A percentile compares a stretch with the other conserved stretches of the same genome.
These are phyloP conservation scores for Sanghuangporus weigelae DNA, from an alignment of 1,284 basidiomycete species.

Conservation along the genomic window DNA sequence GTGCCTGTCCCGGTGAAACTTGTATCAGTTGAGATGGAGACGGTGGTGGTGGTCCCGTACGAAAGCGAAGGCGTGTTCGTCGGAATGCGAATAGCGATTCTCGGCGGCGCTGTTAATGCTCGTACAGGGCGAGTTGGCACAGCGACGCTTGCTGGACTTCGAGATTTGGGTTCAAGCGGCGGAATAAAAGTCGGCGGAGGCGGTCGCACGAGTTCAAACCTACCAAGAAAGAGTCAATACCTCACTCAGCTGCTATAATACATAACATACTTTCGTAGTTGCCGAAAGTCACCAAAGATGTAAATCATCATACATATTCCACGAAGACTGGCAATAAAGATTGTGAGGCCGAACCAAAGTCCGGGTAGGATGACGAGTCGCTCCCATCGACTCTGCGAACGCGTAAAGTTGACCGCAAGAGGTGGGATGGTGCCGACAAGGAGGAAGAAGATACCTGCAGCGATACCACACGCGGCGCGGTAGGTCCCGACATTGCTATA, in stretches of 20 bases:
- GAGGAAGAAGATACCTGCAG: conserved; percentile 46
- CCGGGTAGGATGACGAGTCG: conserved; percentile 60
- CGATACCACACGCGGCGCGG: conserved; percentile 62
- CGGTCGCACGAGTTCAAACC: conserved; percentile 65
- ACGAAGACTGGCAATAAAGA: conserved; percentile 58
- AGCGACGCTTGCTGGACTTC: background rate
- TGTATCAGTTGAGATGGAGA: background rate
- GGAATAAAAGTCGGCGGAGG: conserved; percentile 20
- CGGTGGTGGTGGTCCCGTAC: background rate
- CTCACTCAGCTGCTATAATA: background rate
- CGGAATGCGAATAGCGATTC: conserved; percentile 11
- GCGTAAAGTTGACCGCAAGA: conserved; percentile 43
- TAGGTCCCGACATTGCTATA: conserved; percentile 72
- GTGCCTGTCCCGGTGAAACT: background rate
- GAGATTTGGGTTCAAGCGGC: background rate
- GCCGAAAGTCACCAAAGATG: conserved; percentile 74
- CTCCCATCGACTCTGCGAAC: conserved; percentile 43
- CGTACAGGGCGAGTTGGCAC: background rate
- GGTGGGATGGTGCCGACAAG: conserved; percentile 47
- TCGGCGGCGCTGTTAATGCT: conserved; percentile 12
- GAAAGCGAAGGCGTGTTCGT: conserved; percentile 6
- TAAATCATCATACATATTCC: conserved; percentile 69
- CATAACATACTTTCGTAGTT: conserved; percentile 47
- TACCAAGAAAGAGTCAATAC: background rate
- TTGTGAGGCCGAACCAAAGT: conserved; percentile 61